These are phyloP conservation scores for Candida smagusa DNA, from an alignment of 1,139 yeast genomes.

Conservation along the genomic window DNA sequence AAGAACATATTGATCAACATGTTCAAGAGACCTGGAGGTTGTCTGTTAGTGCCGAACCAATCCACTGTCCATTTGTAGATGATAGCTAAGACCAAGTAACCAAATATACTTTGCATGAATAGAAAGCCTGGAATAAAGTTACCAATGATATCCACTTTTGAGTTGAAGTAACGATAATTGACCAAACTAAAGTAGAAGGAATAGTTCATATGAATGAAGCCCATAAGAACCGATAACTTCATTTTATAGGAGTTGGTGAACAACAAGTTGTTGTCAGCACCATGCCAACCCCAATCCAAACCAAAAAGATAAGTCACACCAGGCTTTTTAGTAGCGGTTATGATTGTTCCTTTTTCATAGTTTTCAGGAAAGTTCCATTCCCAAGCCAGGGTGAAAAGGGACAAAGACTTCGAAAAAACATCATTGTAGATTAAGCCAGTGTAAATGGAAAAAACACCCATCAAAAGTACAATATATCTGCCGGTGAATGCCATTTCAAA, in stretches of 20 bases:
- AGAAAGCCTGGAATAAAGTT: slow-evolving; percentile 91
- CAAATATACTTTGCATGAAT: slow-evolving; percentile 95
- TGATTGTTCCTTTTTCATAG: slow-evolving; percentile 47
- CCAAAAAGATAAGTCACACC: slow-evolving; percentile 79
- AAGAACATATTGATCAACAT: slow-evolving; percentile 96
- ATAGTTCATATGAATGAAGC: slow-evolving; percentile 91
- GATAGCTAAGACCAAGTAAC: slow-evolving; percentile 79
- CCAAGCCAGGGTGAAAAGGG: slow-evolving; percentile 87
- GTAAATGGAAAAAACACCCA: slow-evolving; percentile 92
- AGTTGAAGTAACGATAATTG: slow-evolving; percentile 69
- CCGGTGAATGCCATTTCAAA: slow-evolving; percentile 96
- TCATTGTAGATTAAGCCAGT: slow-evolving; percentile 94
- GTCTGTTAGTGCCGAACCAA: slow-evolving; percentile 72
- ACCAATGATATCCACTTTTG: slow-evolving; percentile 82
- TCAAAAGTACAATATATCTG: slow-evolving; percentile 78
- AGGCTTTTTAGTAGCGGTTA: slow-evolving; percentile 55
- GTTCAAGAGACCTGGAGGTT: slow-evolving; percentile 90
- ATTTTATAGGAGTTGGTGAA: slow-evolving; percentile 94
- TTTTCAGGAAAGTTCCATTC: slow-evolving; percentile 67
- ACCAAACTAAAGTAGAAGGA: slow-evolving; percentile 82
- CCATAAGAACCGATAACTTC: slow-evolving; percentile 94
- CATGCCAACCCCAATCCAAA: slow-evolving; percentile 95
- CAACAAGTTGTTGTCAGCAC: slow-evolving; percentile 84
- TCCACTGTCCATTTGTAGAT: slow-evolving; percentile 93
- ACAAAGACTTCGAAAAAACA: slow-evolving; percentile 85